Evolutionary conservation across 129 eudicot species (phyloP).

Genomic region (Escallonia rubra): DNA sequence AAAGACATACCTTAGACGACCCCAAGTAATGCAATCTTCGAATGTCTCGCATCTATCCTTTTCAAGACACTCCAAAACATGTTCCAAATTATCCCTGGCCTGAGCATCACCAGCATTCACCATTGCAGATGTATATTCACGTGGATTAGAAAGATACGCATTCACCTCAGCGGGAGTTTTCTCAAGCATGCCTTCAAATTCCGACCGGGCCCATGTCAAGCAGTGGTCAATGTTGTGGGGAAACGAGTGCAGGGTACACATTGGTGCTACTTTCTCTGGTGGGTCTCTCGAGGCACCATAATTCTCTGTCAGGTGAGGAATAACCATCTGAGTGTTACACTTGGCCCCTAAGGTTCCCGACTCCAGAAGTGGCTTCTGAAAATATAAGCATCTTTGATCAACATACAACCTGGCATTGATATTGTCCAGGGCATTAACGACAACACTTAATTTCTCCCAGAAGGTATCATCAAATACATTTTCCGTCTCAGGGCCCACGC

Average conservation of each 20-base stretch:
- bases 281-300: slow-evolving; percentile 98
- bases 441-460: slow-evolving; percentile 82
- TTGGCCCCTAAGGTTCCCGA: slow-evolving; percentile 95
- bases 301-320: slow-evolving; percentile 85
- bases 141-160: slow-evolving; percentile 67
- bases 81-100: slow-evolving; percentile 78
- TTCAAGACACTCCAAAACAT: slow-evolving; percentile 80
- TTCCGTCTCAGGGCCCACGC: slow-evolving; percentile 89
- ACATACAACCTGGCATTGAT: slow-evolving; percentile 89
- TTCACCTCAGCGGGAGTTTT: slow-evolving; percentile 85
- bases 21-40: slow-evolving; percentile 84
- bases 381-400: slow-evolving; percentile 88
- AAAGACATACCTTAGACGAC: slow-evolving; percentile 59
- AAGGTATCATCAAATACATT: slow-evolving; percentile 68
- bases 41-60: slow-evolving; percentile 69
- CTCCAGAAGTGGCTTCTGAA: slow-evolving; percentile 85
- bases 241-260: slow-evolving; percentile 91
- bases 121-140: slow-evolving; percentile 64
- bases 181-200: slow-evolving; percentile 92
- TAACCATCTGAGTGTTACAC: slow-evolving; percentile 92
- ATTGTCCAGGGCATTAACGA: slow-evolving; percentile 78
- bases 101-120: slow-evolving; percentile 83
- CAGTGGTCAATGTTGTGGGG: slow-evolving; percentile 97
- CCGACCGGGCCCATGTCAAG: slow-evolving; percentile 95
- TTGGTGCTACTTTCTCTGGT: slow-evolving; percentile 90